phyloP scores from a whole-genome alignment of 495 filamentous ascomycete species.

The Parathielavia appendiculata region DNA sequence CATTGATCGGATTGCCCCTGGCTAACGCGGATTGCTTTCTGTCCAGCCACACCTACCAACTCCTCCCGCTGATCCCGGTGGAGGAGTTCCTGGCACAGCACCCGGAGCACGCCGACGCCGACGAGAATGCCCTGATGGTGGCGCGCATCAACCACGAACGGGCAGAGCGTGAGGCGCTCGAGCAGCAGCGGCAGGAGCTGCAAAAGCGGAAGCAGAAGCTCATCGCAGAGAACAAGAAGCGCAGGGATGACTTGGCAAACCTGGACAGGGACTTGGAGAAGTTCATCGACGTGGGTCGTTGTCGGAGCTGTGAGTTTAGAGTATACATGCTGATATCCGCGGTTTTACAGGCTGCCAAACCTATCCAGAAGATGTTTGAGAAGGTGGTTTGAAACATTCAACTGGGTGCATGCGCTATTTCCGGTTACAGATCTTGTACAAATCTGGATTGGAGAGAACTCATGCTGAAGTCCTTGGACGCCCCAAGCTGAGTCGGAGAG shows the following conservation, averaged over 20 bases:
- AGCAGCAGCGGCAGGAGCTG: slow-evolving; percentile 78
- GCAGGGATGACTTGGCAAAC: slow-evolving; percentile 85
- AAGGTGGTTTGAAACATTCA: slow-evolving; percentile 49
- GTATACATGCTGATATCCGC: slow-evolving; percentile 18
- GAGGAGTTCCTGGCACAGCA: slow-evolving; percentile 76
- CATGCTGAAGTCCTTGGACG: neutral
- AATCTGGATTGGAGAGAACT: neutral
- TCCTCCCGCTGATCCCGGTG: slow-evolving; percentile 75
- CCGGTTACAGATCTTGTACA: neutral
- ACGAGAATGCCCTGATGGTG: slow-evolving; percentile 78
- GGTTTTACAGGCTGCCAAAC: slow-evolving; percentile 64
- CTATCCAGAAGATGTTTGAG: slow-evolving; percentile 77
- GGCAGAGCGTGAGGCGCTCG: slow-evolving; percentile 75
- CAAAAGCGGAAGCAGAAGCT: slow-evolving; percentile 86
- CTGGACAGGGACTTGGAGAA: slow-evolving; percentile 85
- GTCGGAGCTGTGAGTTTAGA: neutral
- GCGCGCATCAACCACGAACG: slow-evolving; percentile 91
- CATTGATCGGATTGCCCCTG: neutral
- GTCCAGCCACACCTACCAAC: slow-evolving; percentile 75
- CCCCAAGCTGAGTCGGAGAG: neutral
- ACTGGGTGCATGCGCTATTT: neutral
- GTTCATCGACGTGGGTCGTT: slow-evolving; percentile 65
- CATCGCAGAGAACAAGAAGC: slow-evolving; percentile 90
- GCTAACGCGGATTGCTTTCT: neutral
- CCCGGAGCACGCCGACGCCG: slow-evolving; percentile 64